phyloP scores from a whole-genome alignment of 768 basidiomycete species.

The Pulveroboletus sp. region DNA sequence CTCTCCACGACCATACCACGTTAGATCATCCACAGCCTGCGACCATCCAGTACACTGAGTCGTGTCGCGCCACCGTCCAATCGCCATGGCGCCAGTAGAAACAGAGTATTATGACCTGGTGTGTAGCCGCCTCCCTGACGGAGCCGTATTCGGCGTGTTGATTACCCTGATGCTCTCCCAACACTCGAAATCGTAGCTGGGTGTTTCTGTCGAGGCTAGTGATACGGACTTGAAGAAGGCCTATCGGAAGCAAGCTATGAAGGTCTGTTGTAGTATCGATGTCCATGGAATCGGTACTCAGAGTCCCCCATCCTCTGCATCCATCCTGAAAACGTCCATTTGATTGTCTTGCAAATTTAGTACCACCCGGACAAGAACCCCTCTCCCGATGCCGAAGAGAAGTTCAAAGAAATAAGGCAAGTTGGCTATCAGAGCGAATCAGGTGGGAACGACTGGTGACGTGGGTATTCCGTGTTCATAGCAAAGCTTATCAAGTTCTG shows the following conservation, averaged over 20 bases:
- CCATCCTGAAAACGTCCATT: not conserved
- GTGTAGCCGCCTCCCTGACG: conserved; percentile 22
- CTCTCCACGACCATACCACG: conserved; percentile 3
- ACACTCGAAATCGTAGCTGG: conserved; percentile 44
- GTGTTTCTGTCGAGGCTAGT: conserved; percentile 64
- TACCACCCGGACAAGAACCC: conserved; percentile 96
- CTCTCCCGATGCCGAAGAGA: conserved; percentile 88
- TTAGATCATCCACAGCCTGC: conserved; percentile 1
- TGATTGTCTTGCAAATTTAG: conserved; percentile 35
- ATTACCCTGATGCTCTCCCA: not conserved
- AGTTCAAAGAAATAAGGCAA: conserved; percentile 94
- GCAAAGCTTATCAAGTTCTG: conserved; percentile 93
- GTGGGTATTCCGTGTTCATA: conserved; percentile 29
- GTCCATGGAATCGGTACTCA: not conserved
- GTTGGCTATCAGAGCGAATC: conserved; percentile 16
- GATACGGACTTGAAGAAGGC: conserved; percentile 90
- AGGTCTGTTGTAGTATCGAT: conserved; percentile 43
- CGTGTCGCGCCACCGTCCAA: not conserved
- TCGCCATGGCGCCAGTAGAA: conserved; percentile 77
- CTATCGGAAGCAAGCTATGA: conserved; percentile 91
- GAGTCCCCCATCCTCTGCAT: not conserved
- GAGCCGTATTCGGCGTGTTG: not conserved
- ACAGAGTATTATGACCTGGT: conserved; percentile 88
- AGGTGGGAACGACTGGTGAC: conserved; percentile 13
- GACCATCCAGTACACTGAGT: conserved; percentile 1